Evolutionary conservation across 1,139 yeast genomes (phyloP).

Genomic region (Yamadazyma dushanensis): DNA sequence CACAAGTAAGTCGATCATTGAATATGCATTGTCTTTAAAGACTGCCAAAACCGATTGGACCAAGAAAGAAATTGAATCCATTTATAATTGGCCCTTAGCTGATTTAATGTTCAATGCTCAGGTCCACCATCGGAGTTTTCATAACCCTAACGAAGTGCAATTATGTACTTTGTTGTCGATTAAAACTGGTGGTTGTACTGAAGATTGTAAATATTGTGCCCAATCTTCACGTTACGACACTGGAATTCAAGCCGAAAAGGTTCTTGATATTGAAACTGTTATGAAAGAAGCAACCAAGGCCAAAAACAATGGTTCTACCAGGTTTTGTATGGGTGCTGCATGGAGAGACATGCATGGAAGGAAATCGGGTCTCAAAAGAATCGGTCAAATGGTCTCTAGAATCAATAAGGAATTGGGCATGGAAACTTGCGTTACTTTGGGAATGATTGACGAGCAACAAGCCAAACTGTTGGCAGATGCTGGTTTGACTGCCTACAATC

Average conservation of each 20-base stretch:
- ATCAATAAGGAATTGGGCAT: constrained; percentile 56
- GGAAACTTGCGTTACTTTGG: constrained; percentile 81
- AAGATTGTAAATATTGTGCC: constrained; percentile 80
- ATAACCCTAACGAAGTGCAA: constrained; percentile 71
- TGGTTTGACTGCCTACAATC: constrained; percentile 80
- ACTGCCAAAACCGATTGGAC: constrained; percentile 59
- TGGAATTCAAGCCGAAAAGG: constrained; percentile 66
- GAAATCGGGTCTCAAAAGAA: constrained; percentile 62
- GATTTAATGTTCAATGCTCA: constrained; percentile 66
- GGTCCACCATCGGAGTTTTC: constrained; percentile 63
- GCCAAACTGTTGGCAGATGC: constrained; percentile 59
- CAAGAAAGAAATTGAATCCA: constrained; percentile 53
- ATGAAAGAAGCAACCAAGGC: constrained; percentile 50
- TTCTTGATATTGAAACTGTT: constrained; percentile 62
- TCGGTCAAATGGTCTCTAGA: constrained; percentile 63
- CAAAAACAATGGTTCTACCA: constrained; percentile 69
- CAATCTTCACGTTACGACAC: constrained; percentile 71
- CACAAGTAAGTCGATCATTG: neutral
- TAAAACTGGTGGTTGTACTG: constrained; percentile 80
- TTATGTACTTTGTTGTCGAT: constrained; percentile 56
- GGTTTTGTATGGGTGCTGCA: constrained; percentile 87
- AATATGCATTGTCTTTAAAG: constrained; percentile 7
- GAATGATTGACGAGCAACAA: constrained; percentile 69
- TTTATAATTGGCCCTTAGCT: constrained; percentile 65
- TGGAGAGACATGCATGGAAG: constrained; percentile 87